Evolutionary conservation across 106 monocot genomes (phyloP).

Genomic region (Triglochin maritima): DNA sequence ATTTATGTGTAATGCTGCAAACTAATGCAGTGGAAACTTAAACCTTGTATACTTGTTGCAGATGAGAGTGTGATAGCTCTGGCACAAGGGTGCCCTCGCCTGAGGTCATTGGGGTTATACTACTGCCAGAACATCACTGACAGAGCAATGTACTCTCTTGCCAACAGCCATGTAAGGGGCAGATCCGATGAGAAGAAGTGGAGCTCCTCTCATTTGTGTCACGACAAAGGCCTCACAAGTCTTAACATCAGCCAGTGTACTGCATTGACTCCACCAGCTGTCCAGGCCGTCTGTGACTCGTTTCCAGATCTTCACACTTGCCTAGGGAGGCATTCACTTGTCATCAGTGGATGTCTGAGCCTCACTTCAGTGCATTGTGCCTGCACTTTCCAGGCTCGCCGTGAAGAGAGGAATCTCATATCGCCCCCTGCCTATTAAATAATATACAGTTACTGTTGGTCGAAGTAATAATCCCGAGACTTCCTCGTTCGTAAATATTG

Average conservation of each 20-base stretch:
- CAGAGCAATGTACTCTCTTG: slow-evolving; percentile 82
- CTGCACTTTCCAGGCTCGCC: slow-evolving; percentile 48
- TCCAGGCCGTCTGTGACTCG: slow-evolving; percentile 87
- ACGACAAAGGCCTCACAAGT: slow-evolving; percentile 46
- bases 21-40: too few species aligned
- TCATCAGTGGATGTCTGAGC: slow-evolving; percentile 92
- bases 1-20: neutral
- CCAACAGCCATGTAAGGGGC: slow-evolving; percentile 27
- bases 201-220: neutral
- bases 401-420: slow-evolving; percentile 11
- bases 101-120: slow-evolving; percentile 68
- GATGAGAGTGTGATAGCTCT: slow-evolving; percentile 93
- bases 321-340: slow-evolving; percentile 62
- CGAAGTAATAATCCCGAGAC: too few species aligned
- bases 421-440: slow-evolving; percentile 33
- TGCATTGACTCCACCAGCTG: slow-evolving; percentile 81
- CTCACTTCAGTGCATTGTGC: slow-evolving; percentile 87
- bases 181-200: slow-evolving; percentile 9
- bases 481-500: too few species aligned
- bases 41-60: slow-evolving; percentile 9
- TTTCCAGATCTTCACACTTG: slow-evolving; percentile 89
- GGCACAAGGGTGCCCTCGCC: slow-evolving; percentile 55
- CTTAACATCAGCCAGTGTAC: slow-evolving; percentile 99
- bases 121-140: slow-evolving; percentile 99
- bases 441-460: neutral